Percentiles rank a stretch among this genome's conserved stretches.
Conservation (phyloP, 306 rosid genomes). For the Carpinus viminea region DNA sequence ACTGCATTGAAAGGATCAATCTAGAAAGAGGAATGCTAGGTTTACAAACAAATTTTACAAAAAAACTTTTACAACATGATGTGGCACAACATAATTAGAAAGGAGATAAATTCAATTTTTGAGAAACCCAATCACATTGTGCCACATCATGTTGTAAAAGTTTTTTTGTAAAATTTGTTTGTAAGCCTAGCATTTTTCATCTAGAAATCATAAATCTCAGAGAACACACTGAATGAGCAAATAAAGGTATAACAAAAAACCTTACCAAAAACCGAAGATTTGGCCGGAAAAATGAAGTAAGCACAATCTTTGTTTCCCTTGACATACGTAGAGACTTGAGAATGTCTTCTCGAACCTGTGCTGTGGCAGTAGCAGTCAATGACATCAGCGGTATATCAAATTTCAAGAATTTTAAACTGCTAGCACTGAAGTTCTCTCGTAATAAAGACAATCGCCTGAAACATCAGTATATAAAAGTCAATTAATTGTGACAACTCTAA, state of each 20-base stretch:
- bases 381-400: conserved; percentile 89
- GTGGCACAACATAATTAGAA: too few relatives aligned
- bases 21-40: not conserved
- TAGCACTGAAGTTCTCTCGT: conserved; percentile 67
- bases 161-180: too few relatives aligned
- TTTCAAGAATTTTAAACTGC: conserved; percentile 58
- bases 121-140: too few relatives aligned
- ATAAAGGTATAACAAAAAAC: conserved; percentile 12
- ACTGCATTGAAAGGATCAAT: not conserved
- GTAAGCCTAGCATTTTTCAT: too few relatives aligned
- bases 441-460: conserved; percentile 74
- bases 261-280: conserved; percentile 79
- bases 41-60: too few relatives aligned
- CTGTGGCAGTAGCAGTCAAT: conserved; percentile 92
- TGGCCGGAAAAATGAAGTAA: conserved; percentile 82
- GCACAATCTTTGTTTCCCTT: conserved; percentile 68
- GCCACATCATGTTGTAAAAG: too few relatives aligned
- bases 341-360: conserved; percentile 76
- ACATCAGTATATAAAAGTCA: conserved; percentile 35
- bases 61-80: too few relatives aligned
- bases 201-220: not conserved
- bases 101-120: too few relatives aligned
- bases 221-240: not conserved
- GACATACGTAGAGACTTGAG: conserved; percentile 66
- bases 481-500: not conserved